These are phyloP conservation scores for Fusarium multiceps DNA, from an alignment of 2,329 filamentous ascomycete species.

Conservation along the genomic window DNA sequence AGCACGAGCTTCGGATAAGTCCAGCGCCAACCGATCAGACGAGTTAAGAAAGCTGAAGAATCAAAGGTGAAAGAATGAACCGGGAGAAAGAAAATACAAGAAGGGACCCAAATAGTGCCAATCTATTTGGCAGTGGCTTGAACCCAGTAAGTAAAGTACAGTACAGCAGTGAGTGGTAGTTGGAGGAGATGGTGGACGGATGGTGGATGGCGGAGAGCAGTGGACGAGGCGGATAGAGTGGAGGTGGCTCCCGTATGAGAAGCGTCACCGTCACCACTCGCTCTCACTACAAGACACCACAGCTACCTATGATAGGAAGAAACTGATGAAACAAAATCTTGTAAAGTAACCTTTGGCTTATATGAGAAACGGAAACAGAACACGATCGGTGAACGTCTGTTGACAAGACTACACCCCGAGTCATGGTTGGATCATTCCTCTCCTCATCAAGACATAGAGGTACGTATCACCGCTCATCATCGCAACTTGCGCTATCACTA, in stretches of 20 bases:
- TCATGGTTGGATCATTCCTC: slow-evolving; percentile 29
- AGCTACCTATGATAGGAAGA: background rate
- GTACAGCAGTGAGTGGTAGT: slow-evolving; percentile 10
- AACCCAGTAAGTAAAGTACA: slow-evolving; percentile 17
- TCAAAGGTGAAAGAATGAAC: background rate
- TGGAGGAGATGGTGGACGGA: slow-evolving; percentile 32
- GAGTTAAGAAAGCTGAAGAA: background rate
- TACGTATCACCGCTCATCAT: slow-evolving; percentile 25
- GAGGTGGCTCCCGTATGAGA: slow-evolving; percentile 39
- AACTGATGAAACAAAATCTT: background rate
- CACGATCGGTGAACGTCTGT: background rate
- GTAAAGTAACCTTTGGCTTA: background rate
- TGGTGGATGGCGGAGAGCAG: slow-evolving; percentile 41
- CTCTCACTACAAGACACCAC: slow-evolving; percentile 8
- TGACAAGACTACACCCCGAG: slow-evolving; percentile 16
- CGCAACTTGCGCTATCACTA: slow-evolving; percentile 7
- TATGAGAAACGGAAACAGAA: background rate
- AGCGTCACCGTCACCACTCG: slow-evolving; percentile 45
- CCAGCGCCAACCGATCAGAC: slow-evolving; percentile 7
- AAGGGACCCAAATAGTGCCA: slow-evolving; percentile 9
- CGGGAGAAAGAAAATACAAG: slow-evolving; percentile 1
- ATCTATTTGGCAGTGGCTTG: slow-evolving; percentile 34
- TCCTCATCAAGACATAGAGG: background rate
- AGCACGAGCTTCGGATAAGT: slow-evolving; percentile 30
- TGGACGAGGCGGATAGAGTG: slow-evolving; percentile 40